Conservation (phyloP, 2,329 filamentous ascomycete species). For the Ophiostoma sp. region DNA sequence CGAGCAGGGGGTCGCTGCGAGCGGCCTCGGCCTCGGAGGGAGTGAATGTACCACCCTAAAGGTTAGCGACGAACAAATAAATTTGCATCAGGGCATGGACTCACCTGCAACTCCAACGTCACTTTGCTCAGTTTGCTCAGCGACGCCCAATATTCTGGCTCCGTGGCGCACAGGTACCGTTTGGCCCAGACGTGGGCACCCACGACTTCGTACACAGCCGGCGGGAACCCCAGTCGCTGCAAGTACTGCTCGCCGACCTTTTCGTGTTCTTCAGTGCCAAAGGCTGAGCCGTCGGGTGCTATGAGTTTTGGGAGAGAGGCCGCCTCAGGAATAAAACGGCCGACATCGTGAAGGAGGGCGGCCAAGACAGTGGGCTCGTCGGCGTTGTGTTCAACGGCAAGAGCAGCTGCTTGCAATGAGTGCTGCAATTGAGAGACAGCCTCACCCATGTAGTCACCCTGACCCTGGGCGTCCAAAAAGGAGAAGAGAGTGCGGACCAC, state of each 20-base stretch:
- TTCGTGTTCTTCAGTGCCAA: conserved; percentile 20
- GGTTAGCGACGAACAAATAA: background rate
- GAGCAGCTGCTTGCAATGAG: conserved; percentile 11
- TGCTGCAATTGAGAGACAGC: conserved; percentile 22
- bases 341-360: conserved; percentile 23
- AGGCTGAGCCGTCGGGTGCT: conserved; percentile 2
- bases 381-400: conserved; percentile 6
- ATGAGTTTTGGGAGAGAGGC: conserved; percentile 7
- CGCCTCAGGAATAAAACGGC: conserved; percentile 16
- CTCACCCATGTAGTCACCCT: conserved; percentile 22
- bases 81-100: background rate
- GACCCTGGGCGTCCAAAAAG: conserved; percentile 9
- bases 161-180: conserved; percentile 22
- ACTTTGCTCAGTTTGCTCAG: conserved; percentile 19
- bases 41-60: background rate
- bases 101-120: conserved; percentile 19
- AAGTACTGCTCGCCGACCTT: conserved; percentile 18
- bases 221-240: conserved; percentile 4
- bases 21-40: background rate
- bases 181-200: conserved; percentile 24
- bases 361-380: conserved; percentile 17
- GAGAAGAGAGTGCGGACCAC: conserved; percentile 12
- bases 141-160: conserved; percentile 9
- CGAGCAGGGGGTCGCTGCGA: background rate
- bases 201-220: background rate